Conservation (phyloP, 768 basidiomycete genomes). For the Podaxis sp. region DNA sequence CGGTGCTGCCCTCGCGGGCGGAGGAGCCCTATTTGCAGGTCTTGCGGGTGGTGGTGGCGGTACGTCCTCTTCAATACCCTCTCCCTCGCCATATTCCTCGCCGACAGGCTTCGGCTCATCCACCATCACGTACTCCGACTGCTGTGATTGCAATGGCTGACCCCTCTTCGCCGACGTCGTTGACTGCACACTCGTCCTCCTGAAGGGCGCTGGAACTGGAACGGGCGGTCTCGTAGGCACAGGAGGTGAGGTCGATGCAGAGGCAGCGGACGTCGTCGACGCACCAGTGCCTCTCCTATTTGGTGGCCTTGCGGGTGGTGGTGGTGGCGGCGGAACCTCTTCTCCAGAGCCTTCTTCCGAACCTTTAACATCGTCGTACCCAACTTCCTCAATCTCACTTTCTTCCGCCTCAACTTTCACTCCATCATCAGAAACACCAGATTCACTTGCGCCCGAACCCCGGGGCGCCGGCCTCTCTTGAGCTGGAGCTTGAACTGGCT, state of each 20-base stretch:
- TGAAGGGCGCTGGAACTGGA: constrained; percentile 33
- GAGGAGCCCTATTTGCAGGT: constrained; percentile 37
- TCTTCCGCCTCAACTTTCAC: constrained; percentile 69
- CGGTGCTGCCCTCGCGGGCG: constrained; percentile 32
- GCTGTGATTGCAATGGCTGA: constrained; percentile 25
- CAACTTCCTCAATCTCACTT: constrained; percentile 69
- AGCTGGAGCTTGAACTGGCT: constrained; percentile 9
- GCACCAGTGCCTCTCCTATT: constrained; percentile 16
- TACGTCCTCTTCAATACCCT: constrained; percentile 24
- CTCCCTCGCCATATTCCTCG: constrained; percentile 35
- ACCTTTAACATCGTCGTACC: constrained; percentile 52
- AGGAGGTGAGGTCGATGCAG: constrained; percentile 18
- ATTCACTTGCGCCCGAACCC: constrained; percentile 33
- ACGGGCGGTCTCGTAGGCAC: constrained; percentile 49
- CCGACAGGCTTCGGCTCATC: constrained; percentile 40
- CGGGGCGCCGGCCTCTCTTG: constrained; percentile 17
- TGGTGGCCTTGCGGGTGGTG: constrained; percentile 48
- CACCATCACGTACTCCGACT: constrained; percentile 63
- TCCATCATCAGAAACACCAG: constrained; percentile 58
- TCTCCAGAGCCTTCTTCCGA: constrained; percentile 33
- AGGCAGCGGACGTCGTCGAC: constrained; percentile 16
- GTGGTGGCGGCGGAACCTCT: constrained; percentile 46
- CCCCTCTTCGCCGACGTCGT: constrained; percentile 14
- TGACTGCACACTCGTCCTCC: constrained; percentile 38
- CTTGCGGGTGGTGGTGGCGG: constrained; percentile 49